Conservation (phyloP, 192 early-diverging fungal genomes). For the Ambispora gerdemannii region DNA sequence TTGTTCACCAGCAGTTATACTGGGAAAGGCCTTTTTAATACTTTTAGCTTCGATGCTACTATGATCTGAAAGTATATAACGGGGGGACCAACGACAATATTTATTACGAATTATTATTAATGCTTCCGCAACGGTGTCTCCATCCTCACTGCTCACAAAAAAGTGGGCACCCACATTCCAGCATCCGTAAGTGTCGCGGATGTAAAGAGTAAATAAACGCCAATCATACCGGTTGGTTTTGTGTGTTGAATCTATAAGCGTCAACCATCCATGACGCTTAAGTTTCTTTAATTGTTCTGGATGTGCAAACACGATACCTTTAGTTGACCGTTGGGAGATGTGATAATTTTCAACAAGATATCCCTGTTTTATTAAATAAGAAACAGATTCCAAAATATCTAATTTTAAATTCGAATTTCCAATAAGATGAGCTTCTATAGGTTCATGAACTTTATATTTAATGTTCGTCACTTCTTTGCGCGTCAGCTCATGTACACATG, state of each 20-base stretch:
- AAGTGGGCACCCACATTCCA: slow-evolving; percentile 32
- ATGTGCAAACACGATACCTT: slow-evolving; percentile 26
- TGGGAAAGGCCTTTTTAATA: slow-evolving; percentile 28
- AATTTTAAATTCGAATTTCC: not conserved
- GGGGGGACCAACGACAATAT: slow-evolving; percentile 3
- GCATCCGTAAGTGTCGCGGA: slow-evolving; percentile 22
- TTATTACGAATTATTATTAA: slow-evolving; percentile 21
- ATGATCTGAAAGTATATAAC: slow-evolving; percentile 28
- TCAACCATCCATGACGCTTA: slow-evolving; percentile 26
- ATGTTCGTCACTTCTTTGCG: slow-evolving; percentile 18
- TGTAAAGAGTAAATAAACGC: slow-evolving; percentile 28
- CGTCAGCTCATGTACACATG: not conserved
- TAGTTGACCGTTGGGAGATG: not conserved
- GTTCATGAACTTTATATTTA: slow-evolving; percentile 1
- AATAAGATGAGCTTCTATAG: not conserved
- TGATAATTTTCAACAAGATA: not conserved
- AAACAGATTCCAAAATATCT: slow-evolving; percentile 1
- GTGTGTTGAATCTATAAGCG: slow-evolving; percentile 27
- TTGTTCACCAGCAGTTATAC: not conserved
- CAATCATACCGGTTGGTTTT: slow-evolving; percentile 30
- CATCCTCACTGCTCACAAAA: slow-evolving; percentile 24
- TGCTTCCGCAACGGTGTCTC: slow-evolving; percentile 22
- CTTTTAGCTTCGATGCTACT: slow-evolving; percentile 8
- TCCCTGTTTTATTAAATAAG: slow-evolving; percentile 1
- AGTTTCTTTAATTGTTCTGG: slow-evolving; percentile 19